Base-by-base conservation (phyloP, 331 rosid genomes). In the Rosa hybrid region DNA sequence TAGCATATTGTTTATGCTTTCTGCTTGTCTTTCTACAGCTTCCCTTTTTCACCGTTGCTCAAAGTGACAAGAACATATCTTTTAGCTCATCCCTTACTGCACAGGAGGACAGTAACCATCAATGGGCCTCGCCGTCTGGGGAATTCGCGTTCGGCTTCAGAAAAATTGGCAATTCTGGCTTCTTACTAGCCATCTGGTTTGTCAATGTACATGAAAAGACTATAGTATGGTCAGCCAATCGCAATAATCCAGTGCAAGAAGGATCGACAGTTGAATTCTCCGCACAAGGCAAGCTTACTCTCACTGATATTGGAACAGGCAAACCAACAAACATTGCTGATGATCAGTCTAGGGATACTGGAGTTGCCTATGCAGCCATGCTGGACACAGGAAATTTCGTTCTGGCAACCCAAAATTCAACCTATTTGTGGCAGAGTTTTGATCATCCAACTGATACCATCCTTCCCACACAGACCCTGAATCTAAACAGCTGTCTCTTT, bases 351-450 rank as follows among this genome's bases (percentile, higher is more conserved):
- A 14, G 8, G 27, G 9, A 20, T 0, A 54, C 27, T 27, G 77
- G 50, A 34, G 76, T 77, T 68, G 12, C 72, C 23, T 21, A 78
- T 46, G 86, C 76, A 13, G 23, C 68, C 48, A 62, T 85, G 83
- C 77, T 68, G 1, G 81, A 85, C 68, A 79, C 71, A 0, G 81
- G 88, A 13, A 85, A 81, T 57, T 78, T 85, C 4, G 67, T 81
- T n/a, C 68, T 85, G 38, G 81, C 68, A 1, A 38, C 23, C 18
- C 0, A 23, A 63, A 14, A 63, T 30, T 62, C 76, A 53, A 30
- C 8, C 16, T 0, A 7, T 34, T 17, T 44, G 14, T 78, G 88
- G 88, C 79, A 82, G 77, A 85, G 81, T 27, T 85, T 85, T 38
- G 20, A 6, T 38, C 10, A 25, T 4, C 85, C 85, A 68, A 78